Base-by-base conservation (phyloP, 345 rosid species). In the Sonneratia alba region DNA sequence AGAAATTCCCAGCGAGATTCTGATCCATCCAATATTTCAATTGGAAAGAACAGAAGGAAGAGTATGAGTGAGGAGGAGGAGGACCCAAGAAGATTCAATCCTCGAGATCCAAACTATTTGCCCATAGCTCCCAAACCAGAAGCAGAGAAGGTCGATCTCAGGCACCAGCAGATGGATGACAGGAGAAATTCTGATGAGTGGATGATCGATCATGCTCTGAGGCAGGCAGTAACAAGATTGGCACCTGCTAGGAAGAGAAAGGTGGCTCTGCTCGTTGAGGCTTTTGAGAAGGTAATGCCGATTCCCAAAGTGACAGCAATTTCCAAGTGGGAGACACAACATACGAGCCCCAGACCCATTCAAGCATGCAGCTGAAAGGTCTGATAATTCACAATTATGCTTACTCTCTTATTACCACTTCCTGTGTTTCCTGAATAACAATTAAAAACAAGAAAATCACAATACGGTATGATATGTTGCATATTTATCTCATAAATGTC, bases 121-220 rank as follows among this genome's bases (percentile, higher is more conserved):
- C 87, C 96, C 1, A 2, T 85, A 55, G 84, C 80, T 34, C 79
- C 81, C 13, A 91, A 84, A 6, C 81, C 85, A 3, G 96, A 89
- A 42, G 72, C 85, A 21, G 97, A 91, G 64, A 92, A 83, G 73
- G 91, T 96, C 70, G 87, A 80, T 79, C 87, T 96, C 47, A 86
- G 80, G 91, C 98, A 92, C 77, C 98, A 83, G 68, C 82, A 78
- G 76, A 80, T 74, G 59, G 88, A 84, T 68, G 97, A 86, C 56
- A 92, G 87, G 86, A 92, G 75, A 81, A 87, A 83, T 74, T 76
- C 93, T 11, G 95, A 91, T 69, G 97, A 96, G 75, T 92, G 98
- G 99, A 96, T 92, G 99, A 73, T 92, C 55, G 98, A 96, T 81
- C 78, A 82, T 69, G 91, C 96, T 45, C 90, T 96, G 70, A 91